phyloP scores from a whole-genome alignment of 306 rosid species.

The Oemleria cerasiformis region DNA sequence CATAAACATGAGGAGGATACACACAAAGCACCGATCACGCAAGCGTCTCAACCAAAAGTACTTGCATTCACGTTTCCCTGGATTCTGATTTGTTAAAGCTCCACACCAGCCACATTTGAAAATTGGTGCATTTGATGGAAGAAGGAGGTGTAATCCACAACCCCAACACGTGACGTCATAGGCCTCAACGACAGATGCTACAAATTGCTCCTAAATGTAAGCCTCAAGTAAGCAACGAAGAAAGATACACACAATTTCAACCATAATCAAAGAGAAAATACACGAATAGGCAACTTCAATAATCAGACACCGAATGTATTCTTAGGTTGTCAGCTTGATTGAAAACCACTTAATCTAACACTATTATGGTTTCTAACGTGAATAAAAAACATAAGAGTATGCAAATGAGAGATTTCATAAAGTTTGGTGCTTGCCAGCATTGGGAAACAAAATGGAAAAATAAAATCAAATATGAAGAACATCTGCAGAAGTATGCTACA shows the following conservation, averaged over 20 bases:
- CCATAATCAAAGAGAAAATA: no score
- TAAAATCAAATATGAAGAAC: neutral
- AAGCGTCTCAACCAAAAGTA: conserved; percentile 56
- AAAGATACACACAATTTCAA: neutral
- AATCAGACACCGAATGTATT: neutral
- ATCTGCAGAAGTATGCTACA: neutral
- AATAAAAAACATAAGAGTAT: neutral
- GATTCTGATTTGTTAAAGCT: conserved; percentile 69
- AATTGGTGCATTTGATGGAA: conserved; percentile 52
- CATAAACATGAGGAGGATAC: conserved; percentile 61
- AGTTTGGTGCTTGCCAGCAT: no score
- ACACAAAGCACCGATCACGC: conserved; percentile 73
- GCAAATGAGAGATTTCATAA: no score
- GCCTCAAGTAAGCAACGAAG: conserved; percentile 51
- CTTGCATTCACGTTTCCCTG: conserved; percentile 44
- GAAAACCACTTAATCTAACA: neutral
- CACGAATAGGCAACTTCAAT: no score
- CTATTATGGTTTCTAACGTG: neutral
- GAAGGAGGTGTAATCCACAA: conserved; percentile 75
- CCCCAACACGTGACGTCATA: conserved; percentile 87
- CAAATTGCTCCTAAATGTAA: conserved; percentile 65
- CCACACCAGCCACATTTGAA: conserved; percentile 99
- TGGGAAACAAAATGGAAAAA: neutral
- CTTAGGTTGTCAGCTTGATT: neutral
- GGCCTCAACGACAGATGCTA: conserved; percentile 45